Base-by-base conservation (phyloP, 2,329 filamentous ascomycete species). In the Trematosphaeria pertusa region DNA sequence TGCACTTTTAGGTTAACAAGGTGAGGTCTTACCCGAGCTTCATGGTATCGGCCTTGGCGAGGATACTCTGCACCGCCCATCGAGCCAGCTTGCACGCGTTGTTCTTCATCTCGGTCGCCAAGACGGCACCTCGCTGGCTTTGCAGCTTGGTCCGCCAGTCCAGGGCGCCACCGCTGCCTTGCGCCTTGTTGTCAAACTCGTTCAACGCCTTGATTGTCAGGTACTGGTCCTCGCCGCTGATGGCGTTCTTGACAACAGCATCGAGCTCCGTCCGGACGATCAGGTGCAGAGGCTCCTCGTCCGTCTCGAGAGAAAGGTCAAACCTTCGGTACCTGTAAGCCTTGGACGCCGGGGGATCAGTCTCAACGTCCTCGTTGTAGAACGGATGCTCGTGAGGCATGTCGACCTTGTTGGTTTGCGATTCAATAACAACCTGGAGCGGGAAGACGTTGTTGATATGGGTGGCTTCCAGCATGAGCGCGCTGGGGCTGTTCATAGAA, bases 371-470 rank as follows among this genome's bases (percentile, higher is more conserved):
- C 30, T 91, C 80, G 75, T 96, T 96, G 83, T 99, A 97, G 85
- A 99, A 99, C 67, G 94, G 94, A 78, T 97, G 97, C 71, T 89
- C 86, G 78, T 96, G 82, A 49, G 85, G 69, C 86, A 97, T 94
- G 62, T 89, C 84, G 57, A 91, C 81, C 81, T 94, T 95, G 71
- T 85, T 79, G 54, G 78, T 81, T 56, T 91, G 84, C 61, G 82
- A 88, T 80, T 99, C 94, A 63, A 85, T 75, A 59, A 99, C 92
- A 40, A 95, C 91, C 80, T 99, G 94, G 75, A 96, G 90, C 62
- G 91, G 89, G 75, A 99, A 99, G 81, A 97, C 96, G 83, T 97
- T 94, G 85, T 99, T 99, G 84, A 99, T 99, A 80, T 97, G 95
- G 41, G 94, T 99, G 44, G 94, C 94, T 78, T 99, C 94, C 74